A percentile compares a stretch with the other conserved stretches of the same genome.
Conservation (phyloP, 371 early-diverging fungal genomes). For the Zancudomyces culisetae region DNA sequence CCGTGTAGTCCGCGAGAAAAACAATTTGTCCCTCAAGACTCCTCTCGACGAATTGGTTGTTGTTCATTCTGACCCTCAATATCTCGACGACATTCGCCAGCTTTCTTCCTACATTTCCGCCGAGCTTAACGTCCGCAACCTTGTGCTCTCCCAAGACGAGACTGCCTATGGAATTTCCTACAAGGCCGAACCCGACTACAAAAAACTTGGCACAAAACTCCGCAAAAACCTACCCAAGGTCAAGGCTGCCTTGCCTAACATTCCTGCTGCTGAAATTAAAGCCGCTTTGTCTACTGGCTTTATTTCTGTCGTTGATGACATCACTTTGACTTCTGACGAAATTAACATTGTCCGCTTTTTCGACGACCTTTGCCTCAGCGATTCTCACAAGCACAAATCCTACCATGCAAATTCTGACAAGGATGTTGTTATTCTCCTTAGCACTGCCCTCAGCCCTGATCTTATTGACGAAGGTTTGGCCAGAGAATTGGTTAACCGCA, state of each 20-base stretch:
- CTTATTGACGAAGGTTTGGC: slow-evolving; percentile 86
- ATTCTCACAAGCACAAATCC: slow-evolving; percentile 8
- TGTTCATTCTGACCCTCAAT: slow-evolving; percentile 71
- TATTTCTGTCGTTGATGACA: slow-evolving; percentile 63
- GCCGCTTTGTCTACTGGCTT: slow-evolving; percentile 44
- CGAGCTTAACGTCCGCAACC: slow-evolving; percentile 79
- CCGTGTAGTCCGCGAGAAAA: slow-evolving; percentile 86
- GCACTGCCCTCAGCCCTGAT: slow-evolving; percentile 57
- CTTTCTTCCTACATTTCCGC: slow-evolving; percentile 77
- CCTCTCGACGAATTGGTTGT: slow-evolving; percentile 90
- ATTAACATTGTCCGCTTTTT: slow-evolving; percentile 64
- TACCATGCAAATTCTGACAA: slow-evolving; percentile 61
- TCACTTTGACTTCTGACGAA: slow-evolving; percentile 61
- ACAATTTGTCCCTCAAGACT: slow-evolving; percentile 89
- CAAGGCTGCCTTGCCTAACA: slow-evolving; percentile 60
- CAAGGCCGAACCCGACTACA: slow-evolving; percentile 74
- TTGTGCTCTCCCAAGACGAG: slow-evolving; percentile 79
- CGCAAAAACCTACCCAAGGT: slow-evolving; percentile 78
- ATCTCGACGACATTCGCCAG: slow-evolving; percentile 64
- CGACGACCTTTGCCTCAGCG: slow-evolving; percentile 32
- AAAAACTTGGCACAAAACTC: slow-evolving; percentile 70
- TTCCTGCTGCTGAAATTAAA: slow-evolving; percentile 66
- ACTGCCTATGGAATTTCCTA: slow-evolving; percentile 81
- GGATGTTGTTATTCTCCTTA: slow-evolving; percentile 81
- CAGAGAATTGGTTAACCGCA: slow-evolving; percentile 94